Conservation (phyloP, 2,329 filamentous ascomycete genomes). For the Beauveria sp. region DNA sequence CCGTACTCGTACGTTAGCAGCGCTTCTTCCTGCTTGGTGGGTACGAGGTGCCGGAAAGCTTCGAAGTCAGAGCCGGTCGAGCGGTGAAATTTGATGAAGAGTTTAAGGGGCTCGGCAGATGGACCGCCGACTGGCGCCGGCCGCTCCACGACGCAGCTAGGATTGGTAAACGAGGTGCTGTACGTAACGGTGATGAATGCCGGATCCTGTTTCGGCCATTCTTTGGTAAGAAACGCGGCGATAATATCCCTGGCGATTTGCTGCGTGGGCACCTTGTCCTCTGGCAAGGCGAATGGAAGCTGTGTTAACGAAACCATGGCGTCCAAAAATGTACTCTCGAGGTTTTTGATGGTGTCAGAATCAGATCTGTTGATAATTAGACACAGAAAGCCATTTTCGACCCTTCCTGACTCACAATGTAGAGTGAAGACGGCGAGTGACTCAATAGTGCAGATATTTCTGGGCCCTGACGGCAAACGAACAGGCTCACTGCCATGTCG, state of each 20-base stretch:
- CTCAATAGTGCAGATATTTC: neutral
- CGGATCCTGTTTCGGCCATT: constrained; percentile 13
- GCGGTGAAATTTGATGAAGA: constrained; percentile 16
- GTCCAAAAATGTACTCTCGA: neutral
- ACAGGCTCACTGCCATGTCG: neutral
- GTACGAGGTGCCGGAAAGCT: constrained; percentile 11
- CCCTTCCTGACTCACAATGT: neutral
- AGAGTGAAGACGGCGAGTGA: neutral
- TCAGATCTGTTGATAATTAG: neutral
- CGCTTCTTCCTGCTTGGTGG: constrained; percentile 14
- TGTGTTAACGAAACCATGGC: neutral
- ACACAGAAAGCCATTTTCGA: neutral
- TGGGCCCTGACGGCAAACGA: neutral
- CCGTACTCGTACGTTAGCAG: constrained; percentile 10
- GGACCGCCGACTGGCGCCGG: neutral
- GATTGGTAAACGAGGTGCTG: constrained; percentile 11
- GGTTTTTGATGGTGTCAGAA: neutral
- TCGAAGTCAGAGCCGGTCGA: neutral
- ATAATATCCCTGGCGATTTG: constrained; percentile 10
- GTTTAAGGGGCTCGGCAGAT: constrained; percentile 11
- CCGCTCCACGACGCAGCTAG: constrained; percentile 12
- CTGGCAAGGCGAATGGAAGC: constrained; percentile 10
- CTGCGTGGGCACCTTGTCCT: constrained; percentile 11
- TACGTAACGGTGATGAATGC: constrained; percentile 9
- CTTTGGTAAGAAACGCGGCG: constrained; percentile 12